A percentile compares a stretch with the other conserved stretches of the same genome.
These are phyloP conservation scores for Gryganskiella cystojenkinii DNA, from an alignment of 192 early-diverging fungal species.

Conservation along the genomic window DNA sequence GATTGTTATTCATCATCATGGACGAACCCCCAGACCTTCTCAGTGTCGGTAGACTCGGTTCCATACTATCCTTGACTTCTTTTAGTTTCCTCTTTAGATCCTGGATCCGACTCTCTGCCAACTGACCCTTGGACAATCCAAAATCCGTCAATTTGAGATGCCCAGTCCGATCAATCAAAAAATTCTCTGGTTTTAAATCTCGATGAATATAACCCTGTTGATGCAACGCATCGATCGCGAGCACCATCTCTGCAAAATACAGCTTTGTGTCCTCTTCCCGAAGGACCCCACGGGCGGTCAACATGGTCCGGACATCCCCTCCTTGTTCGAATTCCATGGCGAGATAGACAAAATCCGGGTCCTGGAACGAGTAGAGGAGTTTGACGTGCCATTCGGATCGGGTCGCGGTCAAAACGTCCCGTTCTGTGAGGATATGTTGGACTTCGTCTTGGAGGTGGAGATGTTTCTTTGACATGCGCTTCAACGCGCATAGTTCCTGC, in stretches of 20 bases:
- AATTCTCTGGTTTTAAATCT: slow-evolving; percentile 85
- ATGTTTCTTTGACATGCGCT: slow-evolving; percentile 79
- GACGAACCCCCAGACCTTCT: slow-evolving; percentile 36
- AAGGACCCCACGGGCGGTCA: slow-evolving; percentile 72
- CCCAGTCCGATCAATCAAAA: slow-evolving; percentile 76
- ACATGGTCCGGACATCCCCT: slow-evolving; percentile 75
- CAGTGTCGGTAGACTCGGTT: slow-evolving; percentile 19
- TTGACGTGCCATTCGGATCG: slow-evolving; percentile 77
- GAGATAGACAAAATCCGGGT: slow-evolving; percentile 76
- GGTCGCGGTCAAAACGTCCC: slow-evolving; percentile 74
- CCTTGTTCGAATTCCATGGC: slow-evolving; percentile 84
- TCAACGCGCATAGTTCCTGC: slow-evolving; percentile 82
- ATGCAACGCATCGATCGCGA: slow-evolving; percentile 84
- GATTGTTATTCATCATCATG: neutral
- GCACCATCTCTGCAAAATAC: slow-evolving; percentile 86
- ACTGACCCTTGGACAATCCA: slow-evolving; percentile 82
- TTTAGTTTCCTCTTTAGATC: slow-evolving; percentile 63
- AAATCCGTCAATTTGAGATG: slow-evolving; percentile 90
- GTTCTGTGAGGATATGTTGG: slow-evolving; percentile 78
- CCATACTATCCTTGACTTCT: slow-evolving; percentile 62
- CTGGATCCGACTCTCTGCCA: slow-evolving; percentile 60
- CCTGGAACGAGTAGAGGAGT: slow-evolving; percentile 83
- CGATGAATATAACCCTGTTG: slow-evolving; percentile 90
- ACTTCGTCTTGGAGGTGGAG: slow-evolving; percentile 79
- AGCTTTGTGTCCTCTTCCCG: slow-evolving; percentile 76